Evolutionary conservation across 306 rosid species (phyloP).

Genomic region (Fragaria vesca): DNA sequence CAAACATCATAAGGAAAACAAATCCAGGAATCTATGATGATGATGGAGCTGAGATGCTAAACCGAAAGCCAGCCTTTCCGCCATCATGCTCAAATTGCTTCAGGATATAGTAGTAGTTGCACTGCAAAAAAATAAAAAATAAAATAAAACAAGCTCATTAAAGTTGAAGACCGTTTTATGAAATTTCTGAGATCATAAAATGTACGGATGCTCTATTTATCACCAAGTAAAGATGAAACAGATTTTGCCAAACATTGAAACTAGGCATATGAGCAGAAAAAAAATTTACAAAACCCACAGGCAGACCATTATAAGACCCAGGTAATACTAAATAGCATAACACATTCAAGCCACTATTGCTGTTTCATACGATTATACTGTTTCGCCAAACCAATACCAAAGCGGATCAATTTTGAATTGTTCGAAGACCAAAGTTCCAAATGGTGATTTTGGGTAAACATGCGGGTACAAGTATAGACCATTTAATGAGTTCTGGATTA

Average conservation of each 20-base stretch:
- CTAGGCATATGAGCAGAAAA: no score
- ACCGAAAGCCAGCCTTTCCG: constrained; percentile 90
- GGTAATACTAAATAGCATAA: not conserved
- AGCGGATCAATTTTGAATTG: not conserved
- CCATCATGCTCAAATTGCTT: constrained; percentile 68
- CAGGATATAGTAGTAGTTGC: constrained; percentile 75
- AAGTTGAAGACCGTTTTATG: constrained; percentile 4
- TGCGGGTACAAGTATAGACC: not conserved
- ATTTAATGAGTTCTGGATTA: not conserved
- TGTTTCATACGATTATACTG: not conserved
- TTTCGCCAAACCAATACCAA: not conserved
- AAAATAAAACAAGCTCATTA: constrained; percentile 21
- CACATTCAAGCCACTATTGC: not conserved
- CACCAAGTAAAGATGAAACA: no score
- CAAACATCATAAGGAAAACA: not conserved
- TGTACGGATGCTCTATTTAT: no score
- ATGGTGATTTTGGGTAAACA: not conserved
- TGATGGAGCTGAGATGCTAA: constrained; percentile 87
- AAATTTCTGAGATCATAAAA: no score
- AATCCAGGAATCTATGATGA: constrained; percentile 13
- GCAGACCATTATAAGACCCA: not conserved
- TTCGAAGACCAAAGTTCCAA: not conserved
- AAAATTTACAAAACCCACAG: constrained; percentile 1
- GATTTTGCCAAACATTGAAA: no score
- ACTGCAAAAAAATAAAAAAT: constrained; percentile 52